Conservation (phyloP, 345 rosid genomes). For the Citrus sinensis region DNA sequence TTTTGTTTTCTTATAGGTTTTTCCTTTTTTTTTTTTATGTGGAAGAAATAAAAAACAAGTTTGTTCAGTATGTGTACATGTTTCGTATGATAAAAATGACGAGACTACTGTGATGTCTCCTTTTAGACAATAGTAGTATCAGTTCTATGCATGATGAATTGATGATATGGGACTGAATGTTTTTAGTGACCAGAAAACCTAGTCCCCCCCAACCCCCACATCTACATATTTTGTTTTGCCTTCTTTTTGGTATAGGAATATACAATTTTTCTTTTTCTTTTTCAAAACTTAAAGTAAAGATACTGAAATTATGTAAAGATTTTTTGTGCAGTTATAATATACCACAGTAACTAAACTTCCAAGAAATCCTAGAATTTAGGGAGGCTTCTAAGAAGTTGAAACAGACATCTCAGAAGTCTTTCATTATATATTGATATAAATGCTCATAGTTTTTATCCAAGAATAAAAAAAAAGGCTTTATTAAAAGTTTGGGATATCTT, state of each 20-base stretch:
- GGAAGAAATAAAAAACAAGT: neutral
- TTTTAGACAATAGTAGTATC: neutral
- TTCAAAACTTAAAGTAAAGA: neutral
- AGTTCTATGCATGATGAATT: neutral
- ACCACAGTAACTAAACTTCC: neutral
- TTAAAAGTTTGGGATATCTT: too few relatives aligned
- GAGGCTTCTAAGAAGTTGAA: neutral
- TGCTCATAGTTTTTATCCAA: too few relatives aligned
- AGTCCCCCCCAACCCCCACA: neutral
- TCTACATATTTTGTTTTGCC: neutral
- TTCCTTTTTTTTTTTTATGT: neutral
- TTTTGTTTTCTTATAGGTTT: neutral
- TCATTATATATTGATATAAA: too few relatives aligned
- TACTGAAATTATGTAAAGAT: neutral
- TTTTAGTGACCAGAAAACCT: neutral
- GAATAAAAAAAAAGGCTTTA: too few relatives aligned
- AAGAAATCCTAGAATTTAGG: neutral
- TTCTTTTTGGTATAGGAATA: neutral
- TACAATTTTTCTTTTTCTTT: neutral
- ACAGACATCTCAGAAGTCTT: neutral
- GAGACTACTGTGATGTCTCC: neutral
- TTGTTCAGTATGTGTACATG: neutral
- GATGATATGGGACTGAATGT: neutral
- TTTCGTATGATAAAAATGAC: neutral
- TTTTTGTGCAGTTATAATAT: neutral